These are phyloP conservation scores for Delonix regia DNA, from an alignment of 306 rosid species.

Conservation along the genomic window DNA sequence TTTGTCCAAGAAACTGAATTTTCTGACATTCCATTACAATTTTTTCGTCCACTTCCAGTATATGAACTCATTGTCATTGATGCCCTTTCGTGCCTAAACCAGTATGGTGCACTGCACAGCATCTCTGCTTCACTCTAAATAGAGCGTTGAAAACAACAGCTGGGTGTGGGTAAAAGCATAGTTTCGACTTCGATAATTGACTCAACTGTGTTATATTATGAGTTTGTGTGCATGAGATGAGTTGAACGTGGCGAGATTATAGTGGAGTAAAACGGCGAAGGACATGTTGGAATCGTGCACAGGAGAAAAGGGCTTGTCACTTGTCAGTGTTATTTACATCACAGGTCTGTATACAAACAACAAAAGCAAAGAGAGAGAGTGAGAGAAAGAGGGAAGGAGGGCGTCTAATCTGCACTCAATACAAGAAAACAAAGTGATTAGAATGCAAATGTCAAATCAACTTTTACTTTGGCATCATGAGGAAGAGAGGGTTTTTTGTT, in stretches of 20 bases:
- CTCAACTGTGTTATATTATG: background rate
- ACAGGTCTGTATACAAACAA: background rate
- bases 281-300: conserved; percentile 38
- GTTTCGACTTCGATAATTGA: conserved; percentile 13
- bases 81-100: background rate
- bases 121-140: background rate
- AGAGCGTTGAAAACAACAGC: background rate
- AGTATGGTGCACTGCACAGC: background rate
- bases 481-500: background rate
- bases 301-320: conserved; percentile 34
- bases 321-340: conserved; percentile 34
- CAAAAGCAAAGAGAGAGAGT: conserved; percentile 33
- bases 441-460: conserved; percentile 51
- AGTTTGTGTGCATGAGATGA: conserved; percentile 30
- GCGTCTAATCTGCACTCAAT: conserved; percentile 47
- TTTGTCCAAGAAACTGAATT: conserved; percentile 25
- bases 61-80: background rate
- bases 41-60: background rate
- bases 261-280: conserved; percentile 16
- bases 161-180: conserved; percentile 20
- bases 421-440: conserved; percentile 34
- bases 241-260: conserved; percentile 28
- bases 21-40: conserved; percentile 21
- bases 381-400: background rate
- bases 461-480: conserved; percentile 38